Evolutionary conservation across 352 stramenopile species (phyloP).

Genomic region (Globisporangium okanoganense): DNA sequence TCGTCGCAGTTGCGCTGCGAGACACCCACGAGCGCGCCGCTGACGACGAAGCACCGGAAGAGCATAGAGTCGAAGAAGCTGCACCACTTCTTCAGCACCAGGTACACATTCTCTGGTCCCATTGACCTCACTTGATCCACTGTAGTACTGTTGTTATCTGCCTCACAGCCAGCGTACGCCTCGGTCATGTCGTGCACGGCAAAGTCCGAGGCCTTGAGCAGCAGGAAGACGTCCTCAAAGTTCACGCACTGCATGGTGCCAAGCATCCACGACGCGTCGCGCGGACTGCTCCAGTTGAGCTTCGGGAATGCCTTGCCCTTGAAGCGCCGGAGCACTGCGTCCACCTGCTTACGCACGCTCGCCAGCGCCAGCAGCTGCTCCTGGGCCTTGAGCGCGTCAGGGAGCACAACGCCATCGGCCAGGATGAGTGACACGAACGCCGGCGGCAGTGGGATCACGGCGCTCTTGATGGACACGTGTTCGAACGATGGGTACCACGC

Average conservation of each 20-base stretch:
- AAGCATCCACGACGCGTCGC: constrained; percentile 93
- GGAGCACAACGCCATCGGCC: constrained; percentile 61
- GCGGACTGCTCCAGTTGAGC: constrained; percentile 93
- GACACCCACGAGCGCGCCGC: constrained; percentile 78
- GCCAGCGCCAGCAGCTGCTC: constrained; percentile 31
- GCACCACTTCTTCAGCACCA: constrained; percentile 95
- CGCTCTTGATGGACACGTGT: constrained; percentile 61
- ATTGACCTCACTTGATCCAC: not conserved
- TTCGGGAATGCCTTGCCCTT: constrained; percentile 85
- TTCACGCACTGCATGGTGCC: constrained; percentile 68
- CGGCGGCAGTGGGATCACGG: constrained; percentile 41
- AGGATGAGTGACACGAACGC: constrained; percentile 64
- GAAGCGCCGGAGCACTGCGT: constrained; percentile 57
- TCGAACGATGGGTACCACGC: constrained; percentile 64
- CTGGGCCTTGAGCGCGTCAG: constrained; percentile 21
- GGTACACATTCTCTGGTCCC: constrained; percentile 27
- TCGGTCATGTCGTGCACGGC: constrained; percentile 89
- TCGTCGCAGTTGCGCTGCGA: constrained; percentile 91
- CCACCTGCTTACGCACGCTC: constrained; percentile 51
- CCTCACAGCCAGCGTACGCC: constrained; percentile 65
- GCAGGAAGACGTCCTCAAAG: constrained; percentile 82
- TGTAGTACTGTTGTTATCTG: constrained; percentile 13
- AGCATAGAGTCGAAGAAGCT: constrained; percentile 94
- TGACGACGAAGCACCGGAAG: constrained; percentile 92
- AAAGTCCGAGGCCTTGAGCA: constrained; percentile 86